Conservation (phyloP, 2,329 filamentous ascomycete genomes). For the Monosporascus ibericus region DNA sequence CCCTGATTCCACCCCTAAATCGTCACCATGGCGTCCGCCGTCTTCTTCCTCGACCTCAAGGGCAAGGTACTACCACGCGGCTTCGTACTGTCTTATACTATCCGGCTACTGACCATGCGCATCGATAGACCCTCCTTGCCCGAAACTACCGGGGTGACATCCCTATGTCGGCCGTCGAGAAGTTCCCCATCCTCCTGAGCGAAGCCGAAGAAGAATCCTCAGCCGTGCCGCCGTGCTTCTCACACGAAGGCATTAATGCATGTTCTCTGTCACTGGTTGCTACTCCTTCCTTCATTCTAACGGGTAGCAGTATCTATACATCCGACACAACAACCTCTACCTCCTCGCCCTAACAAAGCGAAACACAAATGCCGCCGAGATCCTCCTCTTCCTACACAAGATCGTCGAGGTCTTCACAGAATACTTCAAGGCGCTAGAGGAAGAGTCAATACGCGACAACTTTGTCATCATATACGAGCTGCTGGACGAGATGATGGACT, state of each 20-base stretch:
- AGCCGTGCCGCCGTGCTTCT: conserved; percentile 95
- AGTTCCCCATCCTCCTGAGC: conserved; percentile 90
- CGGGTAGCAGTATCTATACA: conserved; percentile 82
- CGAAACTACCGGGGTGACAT: conserved; percentile 98
- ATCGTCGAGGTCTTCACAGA: conserved; percentile 98
- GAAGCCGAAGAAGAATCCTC: conserved; percentile 99
- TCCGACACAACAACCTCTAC: conserved; percentile 98
- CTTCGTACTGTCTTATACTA: background rate
- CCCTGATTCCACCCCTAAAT: conserved; percentile 17
- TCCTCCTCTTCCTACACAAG: conserved; percentile 95
- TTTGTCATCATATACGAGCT: conserved; percentile 99
- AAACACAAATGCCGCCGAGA: conserved; percentile 98
- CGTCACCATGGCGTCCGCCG: conserved; percentile 79
- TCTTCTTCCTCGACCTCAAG: conserved; percentile 99
- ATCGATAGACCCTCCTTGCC: conserved; percentile 80
- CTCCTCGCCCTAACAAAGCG: conserved; percentile 96
- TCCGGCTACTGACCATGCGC: background rate
- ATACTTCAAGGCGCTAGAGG: conserved; percentile 98
- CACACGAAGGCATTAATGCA: conserved; percentile 96
- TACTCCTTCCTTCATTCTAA: conserved; percentile 5
- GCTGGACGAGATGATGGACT: conserved; percentile 99
- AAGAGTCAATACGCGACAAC: conserved; percentile 98
- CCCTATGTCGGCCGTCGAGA: conserved; percentile 97
- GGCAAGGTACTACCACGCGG: conserved; percentile 68
- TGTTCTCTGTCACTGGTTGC: conserved; percentile 27